A percentile compares a stretch with the other conserved stretches of the same genome.
These are phyloP conservation scores for Solanum hybrid DNA, from an alignment of 305 asterid genomes.

Conservation along the genomic window DNA sequence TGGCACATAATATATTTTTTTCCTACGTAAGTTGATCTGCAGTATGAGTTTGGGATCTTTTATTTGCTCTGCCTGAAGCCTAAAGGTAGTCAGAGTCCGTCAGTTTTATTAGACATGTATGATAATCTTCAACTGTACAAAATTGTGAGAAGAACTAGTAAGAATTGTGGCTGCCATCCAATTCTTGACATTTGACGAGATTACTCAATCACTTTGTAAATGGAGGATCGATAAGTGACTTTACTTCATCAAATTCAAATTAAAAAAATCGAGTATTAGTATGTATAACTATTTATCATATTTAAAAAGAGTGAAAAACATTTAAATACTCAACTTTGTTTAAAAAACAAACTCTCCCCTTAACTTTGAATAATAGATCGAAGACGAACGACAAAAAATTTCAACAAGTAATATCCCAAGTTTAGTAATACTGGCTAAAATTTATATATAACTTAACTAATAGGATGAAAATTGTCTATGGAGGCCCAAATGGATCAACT, in stretches of 20 bases:
- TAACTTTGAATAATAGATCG: neutral
- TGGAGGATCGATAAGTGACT: neutral
- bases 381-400: neutral
- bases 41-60: neutral
- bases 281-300: neutral
- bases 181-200: neutral
- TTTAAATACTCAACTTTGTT: neutral
- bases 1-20: neutral
- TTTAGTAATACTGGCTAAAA: neutral
- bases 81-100: neutral
- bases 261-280: neutral
- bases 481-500: too few species aligned
- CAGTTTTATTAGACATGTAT: neutral
- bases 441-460: neutral
- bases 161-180: neutral
- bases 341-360: neutral
- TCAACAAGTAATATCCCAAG: neutral
- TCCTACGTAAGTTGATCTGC: too few species aligned
- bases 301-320: neutral
- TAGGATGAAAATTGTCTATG: too few species aligned
- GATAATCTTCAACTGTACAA: neutral
- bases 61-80: neutral
- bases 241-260: neutral
- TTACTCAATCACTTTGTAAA: neutral
- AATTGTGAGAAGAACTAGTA: neutral